Base-by-base conservation (phyloP, 177 flowering plant species). In the Vitis hybrid region DNA sequence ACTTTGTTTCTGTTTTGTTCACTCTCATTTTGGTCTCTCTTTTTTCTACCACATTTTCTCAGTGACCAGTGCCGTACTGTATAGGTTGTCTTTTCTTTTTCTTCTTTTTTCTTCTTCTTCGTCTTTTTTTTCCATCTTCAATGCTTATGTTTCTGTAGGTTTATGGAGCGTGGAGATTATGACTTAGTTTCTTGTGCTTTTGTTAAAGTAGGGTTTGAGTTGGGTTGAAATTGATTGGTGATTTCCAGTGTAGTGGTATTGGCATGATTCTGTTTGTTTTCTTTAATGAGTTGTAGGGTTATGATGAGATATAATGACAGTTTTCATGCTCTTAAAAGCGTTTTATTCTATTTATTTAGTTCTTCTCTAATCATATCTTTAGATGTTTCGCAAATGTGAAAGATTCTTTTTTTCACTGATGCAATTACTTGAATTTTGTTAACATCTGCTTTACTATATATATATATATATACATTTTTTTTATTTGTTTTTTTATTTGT, bases 301-400 rank as follows among this genome's bases (percentile, higher is more conserved):
- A 69, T 82, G 71, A 77, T 77, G 76, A 61, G 67, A 21, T 63
- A 67, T 82, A 5, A 70, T 72, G 60, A 68, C 65, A 57, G 17
- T 50, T 50, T 21, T 56, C 56, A 62, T 74, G 50, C 52, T 62
- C 13, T 58, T 58, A 64, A 57, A 32, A 51, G 49, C 57, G 51
- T 56, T 64, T 24, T 50, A 11, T 48, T 56, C 49, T 1, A 3
- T 27, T 65, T 65, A 18, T 32, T 46, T 54, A 13, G 2, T 14
- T 12, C 18, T 24, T 66, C 0, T 50, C 30, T 27, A 27, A 27
- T 9, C 46, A 8, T 72, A 19, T 30, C 27, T 35, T 40, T 56
- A 4, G n/a, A 40, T 30, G 32, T 52, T 4, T 70, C 30, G 12
- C 7, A 30, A n/a, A 5, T 46, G 6, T 4, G 40, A 18, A 18